A percentile compares a stretch with the other conserved stretches of the same genome.
Evolutionary conservation across 176 grass and related monocot genomes (phyloP).

Genomic region (Oryza officinalis): DNA sequence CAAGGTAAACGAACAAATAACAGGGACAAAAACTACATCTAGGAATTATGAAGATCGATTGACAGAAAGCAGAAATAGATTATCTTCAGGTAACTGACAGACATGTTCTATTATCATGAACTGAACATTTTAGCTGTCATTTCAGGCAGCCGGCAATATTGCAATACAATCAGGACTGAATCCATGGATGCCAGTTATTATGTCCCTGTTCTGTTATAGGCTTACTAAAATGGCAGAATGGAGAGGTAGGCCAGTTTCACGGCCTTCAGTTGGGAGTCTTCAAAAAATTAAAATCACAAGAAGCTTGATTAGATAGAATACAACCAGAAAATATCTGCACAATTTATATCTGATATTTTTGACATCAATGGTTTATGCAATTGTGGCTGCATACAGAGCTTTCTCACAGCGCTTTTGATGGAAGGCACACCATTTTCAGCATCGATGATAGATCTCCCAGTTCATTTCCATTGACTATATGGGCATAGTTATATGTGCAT

Average conservation of each 20-base stretch:
- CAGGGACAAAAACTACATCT: neutral
- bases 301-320: conserved; percentile 18
- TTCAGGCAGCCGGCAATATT: conserved; percentile 1
- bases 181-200: neutral
- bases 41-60: neutral
- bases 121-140: neutral
- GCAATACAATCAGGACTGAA: neutral
- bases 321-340: neutral
- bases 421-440: neutral
- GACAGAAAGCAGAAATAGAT: neutral
- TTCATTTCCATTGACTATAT: neutral
- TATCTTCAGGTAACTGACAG: neutral
- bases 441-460: neutral
- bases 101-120: neutral
- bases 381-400: neutral
- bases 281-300: neutral
- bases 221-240: conserved; percentile 21
- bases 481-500: neutral
- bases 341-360: neutral
- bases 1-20: neutral
- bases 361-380: neutral
- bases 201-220: neutral
- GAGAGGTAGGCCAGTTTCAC: neutral
- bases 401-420: neutral
- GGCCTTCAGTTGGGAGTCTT: neutral